Evolutionary conservation across 768 basidiomycete species (phyloP).

Genomic region (Panaeolus papilionaceus): DNA sequence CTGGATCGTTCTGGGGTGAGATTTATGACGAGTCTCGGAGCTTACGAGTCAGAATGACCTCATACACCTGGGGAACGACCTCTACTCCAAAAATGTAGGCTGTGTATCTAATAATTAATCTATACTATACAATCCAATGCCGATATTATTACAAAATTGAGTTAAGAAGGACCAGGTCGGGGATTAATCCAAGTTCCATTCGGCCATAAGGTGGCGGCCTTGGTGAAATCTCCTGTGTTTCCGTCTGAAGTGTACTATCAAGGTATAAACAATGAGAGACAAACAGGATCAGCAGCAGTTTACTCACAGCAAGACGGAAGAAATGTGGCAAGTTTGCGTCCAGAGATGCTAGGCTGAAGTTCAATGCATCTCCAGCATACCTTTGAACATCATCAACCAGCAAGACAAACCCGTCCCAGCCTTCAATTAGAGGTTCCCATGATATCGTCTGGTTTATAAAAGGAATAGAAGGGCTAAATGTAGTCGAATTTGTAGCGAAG

Average conservation of each 20-base stretch:
- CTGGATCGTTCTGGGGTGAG: not conserved
- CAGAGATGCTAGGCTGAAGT: slow-evolving; percentile 72
- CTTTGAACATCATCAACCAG: slow-evolving; percentile 89
- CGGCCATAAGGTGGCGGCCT: slow-evolving; percentile 74
- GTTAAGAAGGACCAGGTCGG: slow-evolving; percentile 65
- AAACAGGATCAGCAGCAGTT: slow-evolving; percentile 13
- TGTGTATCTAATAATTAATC: slow-evolving; percentile 2
- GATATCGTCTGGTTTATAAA: slow-evolving; percentile 58
- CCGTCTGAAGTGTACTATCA: slow-evolving; percentile 54
- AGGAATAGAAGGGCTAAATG: slow-evolving; percentile 60
- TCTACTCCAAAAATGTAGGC: not conserved
- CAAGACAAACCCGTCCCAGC: slow-evolving; percentile 80
- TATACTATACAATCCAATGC: slow-evolving; percentile 5
- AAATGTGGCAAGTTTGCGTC: slow-evolving; percentile 70
- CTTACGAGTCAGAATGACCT: slow-evolving; percentile 18
- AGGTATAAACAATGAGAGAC: slow-evolving; percentile 2
- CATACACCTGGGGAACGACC: slow-evolving; percentile 12
- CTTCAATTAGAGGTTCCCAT: slow-evolving; percentile 59
- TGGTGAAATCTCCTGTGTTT: slow-evolving; percentile 77
- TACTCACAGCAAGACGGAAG: slow-evolving; percentile 79
- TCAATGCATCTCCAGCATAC: slow-evolving; percentile 72
- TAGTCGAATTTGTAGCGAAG: slow-evolving; percentile 80
- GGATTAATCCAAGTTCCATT: slow-evolving; percentile 88
- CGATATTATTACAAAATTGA: not conserved
- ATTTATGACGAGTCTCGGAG: slow-evolving; percentile 20